These are phyloP conservation scores for Aspergillus udagawae DNA, from an alignment of 2,329 filamentous ascomycete genomes.

Conservation along the genomic window DNA sequence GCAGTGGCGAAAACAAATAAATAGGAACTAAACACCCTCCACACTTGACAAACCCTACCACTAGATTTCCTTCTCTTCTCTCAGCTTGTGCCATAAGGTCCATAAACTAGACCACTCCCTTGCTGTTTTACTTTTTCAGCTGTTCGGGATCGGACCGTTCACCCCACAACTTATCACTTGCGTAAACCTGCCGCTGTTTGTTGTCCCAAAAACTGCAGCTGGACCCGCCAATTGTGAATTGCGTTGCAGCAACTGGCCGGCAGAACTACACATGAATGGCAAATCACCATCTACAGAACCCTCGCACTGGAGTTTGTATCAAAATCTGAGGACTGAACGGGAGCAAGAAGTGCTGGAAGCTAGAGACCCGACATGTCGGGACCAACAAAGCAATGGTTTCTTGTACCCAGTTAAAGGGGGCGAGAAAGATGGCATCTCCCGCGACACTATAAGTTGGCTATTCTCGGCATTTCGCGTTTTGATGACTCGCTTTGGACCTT, in stretches of 20 bases:
- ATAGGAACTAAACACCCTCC: not conserved
- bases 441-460: not conserved
- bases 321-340: not conserved
- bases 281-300: slow-evolving; percentile 4
- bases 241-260: slow-evolving; percentile 18
- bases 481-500: not conserved
- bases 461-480: not conserved
- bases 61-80: not conserved
- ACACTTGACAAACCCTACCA: not conserved
- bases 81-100: not conserved
- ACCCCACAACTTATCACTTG: slow-evolving; percentile 11
- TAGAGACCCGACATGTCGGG: not conserved
- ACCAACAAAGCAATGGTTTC: not conserved
- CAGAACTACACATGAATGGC: slow-evolving; percentile 10
- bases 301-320: not conserved
- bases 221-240: slow-evolving; percentile 29
- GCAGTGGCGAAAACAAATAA: not conserved
- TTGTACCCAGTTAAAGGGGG: not conserved
- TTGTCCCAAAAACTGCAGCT: slow-evolving; percentile 21
- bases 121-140: slow-evolving; percentile 6
- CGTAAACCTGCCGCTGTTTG: slow-evolving; percentile 19
- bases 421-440: not conserved
- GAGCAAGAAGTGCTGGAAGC: not conserved
- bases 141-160: slow-evolving; percentile 3
- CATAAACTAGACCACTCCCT: not conserved